These are phyloP conservation scores for Phytophthora pinifolia DNA, from an alignment of 352 stramenopile genomes.

Conservation along the genomic window DNA sequence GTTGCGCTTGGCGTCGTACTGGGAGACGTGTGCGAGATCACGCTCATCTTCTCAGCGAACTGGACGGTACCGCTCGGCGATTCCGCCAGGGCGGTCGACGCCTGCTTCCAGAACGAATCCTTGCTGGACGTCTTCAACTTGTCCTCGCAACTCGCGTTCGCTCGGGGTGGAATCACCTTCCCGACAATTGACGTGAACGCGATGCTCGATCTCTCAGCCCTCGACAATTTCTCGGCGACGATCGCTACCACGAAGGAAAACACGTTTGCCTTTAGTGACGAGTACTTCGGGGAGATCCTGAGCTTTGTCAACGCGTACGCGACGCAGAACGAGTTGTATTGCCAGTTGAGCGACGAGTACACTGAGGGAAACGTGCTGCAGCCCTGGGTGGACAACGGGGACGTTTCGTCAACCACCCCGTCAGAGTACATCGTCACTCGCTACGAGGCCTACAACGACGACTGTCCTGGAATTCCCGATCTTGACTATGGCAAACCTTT, in stretches of 20 bases:
- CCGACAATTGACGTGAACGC: constrained; percentile 32
- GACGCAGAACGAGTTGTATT: constrained; percentile 15
- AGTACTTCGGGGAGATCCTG: constrained; percentile 23
- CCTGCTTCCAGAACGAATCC: constrained; percentile 61
- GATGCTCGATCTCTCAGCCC: constrained; percentile 49
- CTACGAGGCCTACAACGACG: constrained; percentile 7
- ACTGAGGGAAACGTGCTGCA: constrained; percentile 28
- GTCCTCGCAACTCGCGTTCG: constrained; percentile 48
- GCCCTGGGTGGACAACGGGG: constrained; percentile 38
- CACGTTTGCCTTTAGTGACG: constrained; percentile 31
- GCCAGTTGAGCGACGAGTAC: constrained; percentile 32
- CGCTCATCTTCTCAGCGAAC: constrained; percentile 43
- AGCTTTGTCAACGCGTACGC: constrained; percentile 34
- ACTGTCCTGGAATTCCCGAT: constrained; percentile 12
- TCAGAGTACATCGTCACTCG: constrained; percentile 11
- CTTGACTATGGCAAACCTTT: constrained; percentile 15
- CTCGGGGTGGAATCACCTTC: constrained; percentile 49
- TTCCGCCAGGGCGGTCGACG: constrained; percentile 43
- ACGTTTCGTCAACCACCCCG: constrained; percentile 4
- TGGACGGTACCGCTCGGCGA: constrained; percentile 54
- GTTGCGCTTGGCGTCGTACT: constrained; percentile 55
- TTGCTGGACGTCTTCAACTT: constrained; percentile 59
- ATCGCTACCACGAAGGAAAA: constrained; percentile 28
- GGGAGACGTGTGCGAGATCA: constrained; percentile 56
- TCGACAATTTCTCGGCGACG: constrained; percentile 35